Percentiles rank a stretch among this genome's conserved stretches.
phyloP scores from a whole-genome alignment of 2,329 filamentous ascomycete genomes.

The Ambrosiella cleistominuta region DNA sequence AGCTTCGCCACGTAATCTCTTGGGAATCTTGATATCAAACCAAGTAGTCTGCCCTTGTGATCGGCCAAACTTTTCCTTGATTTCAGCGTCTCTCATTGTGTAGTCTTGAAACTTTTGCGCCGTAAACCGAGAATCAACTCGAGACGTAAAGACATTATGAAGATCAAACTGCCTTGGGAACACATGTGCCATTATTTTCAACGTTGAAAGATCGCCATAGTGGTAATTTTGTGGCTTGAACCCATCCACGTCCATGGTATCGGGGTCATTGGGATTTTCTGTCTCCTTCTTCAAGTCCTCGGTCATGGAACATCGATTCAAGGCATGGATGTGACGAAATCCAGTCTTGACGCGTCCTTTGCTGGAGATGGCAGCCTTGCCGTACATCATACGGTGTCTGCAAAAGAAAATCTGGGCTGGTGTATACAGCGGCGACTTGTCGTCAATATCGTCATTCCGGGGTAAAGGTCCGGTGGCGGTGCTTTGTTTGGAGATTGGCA shows the following conservation, averaged over 20 bases:
- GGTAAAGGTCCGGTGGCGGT: background rate
- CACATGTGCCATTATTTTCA: slow-evolving; percentile 74
- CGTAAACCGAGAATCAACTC: slow-evolving; percentile 45
- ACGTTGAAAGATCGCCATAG: slow-evolving; percentile 27
- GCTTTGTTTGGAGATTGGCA: slow-evolving; percentile 13
- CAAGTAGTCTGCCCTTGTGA: background rate
- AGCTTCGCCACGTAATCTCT: slow-evolving; percentile 46
- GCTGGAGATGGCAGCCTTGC: slow-evolving; percentile 51
- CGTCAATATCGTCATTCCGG: background rate
- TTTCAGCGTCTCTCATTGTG: slow-evolving; percentile 69
- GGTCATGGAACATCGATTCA: slow-evolving; percentile 9
- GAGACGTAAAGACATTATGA: slow-evolving; percentile 78
- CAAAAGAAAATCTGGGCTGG: slow-evolving; percentile 54
- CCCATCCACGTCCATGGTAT: background rate
- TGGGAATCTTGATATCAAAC: slow-evolving; percentile 31
- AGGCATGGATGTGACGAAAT: slow-evolving; percentile 36
- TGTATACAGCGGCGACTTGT: slow-evolving; percentile 13
- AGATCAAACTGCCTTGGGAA: slow-evolving; percentile 82
- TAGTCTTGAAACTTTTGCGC: slow-evolving; percentile 68
- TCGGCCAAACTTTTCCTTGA: slow-evolving; percentile 23
- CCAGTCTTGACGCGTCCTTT: slow-evolving; percentile 54
- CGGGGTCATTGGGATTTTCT: background rate
- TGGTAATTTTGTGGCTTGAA: slow-evolving; percentile 15
- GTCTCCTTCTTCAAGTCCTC: background rate
- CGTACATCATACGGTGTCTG: slow-evolving; percentile 74